Evolutionary conservation across 352 stramenopile species (phyloP), one percentile per base, ranked within the genome.

Genomic region (Phytophthora podocarpi): DNA sequence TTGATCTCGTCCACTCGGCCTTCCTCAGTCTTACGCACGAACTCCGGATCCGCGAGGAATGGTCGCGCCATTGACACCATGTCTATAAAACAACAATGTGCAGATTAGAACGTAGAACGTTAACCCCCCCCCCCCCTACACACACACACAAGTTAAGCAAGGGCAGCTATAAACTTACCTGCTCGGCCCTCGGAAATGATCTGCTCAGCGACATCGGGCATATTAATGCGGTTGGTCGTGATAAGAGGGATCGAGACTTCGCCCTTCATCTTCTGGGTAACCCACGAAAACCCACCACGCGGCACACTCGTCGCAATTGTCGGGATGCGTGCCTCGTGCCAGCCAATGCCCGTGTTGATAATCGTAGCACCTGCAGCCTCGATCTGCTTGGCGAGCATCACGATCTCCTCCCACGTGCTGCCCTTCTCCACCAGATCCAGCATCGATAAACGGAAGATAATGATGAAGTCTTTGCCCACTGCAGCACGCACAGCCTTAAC

Each of bases 311-410:
- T 99, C 1, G 92, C 90, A 76, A 99, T 99, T 7, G 97, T 99
- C 16, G 97, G 97, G 39, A 99, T 94, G 18, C 96, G 84, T 27
- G 97, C 95, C 70, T 99, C 96, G 66, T 99, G 97, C 97, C 97
- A 99, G 27, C 97, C 97, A 67, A 99, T 99, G 20, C 97, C 97
- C 31, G 96, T 99, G 84, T 99, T 99, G 40, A 99, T 96, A 65
- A 99, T 98, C 18, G 85, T 98, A 7, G 90, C 96, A 20, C 97
- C 97, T 3, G 95, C 95, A 23, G 82, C 81, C 66, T 99, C 90
- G 45, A 99, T 89, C 20, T 78, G 64, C 61, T 96, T 81, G 7
- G 96, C 96, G 36, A 99, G 80, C 42, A 81, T 58, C 13, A 98
- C 87, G 45, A 98, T 93, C 59, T 97, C 91, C 24, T 89, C 82